Percentiles rank a stretch among this genome's conserved stretches.
phyloP scores from a whole-genome alignment of 2,329 filamentous ascomycete species.

The Xylaria hypoxylon region DNA sequence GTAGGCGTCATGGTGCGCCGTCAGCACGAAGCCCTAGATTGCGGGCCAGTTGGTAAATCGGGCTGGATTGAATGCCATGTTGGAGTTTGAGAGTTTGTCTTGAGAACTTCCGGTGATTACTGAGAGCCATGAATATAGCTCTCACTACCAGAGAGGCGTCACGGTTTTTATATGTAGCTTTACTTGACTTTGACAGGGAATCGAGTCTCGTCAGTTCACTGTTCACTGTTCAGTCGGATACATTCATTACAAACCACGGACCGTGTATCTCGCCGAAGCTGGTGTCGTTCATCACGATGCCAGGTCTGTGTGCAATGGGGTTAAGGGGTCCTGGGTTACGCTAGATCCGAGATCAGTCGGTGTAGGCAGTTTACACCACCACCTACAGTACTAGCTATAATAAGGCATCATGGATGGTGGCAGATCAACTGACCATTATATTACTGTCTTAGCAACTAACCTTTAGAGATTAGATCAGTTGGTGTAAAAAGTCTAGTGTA shows the following conservation, averaged over 20 bases:
- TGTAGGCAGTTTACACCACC: too few relatives aligned
- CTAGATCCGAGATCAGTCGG: too few relatives aligned
- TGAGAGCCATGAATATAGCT: background rate
- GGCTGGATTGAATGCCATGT: slow-evolving; percentile 19
- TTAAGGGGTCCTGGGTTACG: too few relatives aligned
- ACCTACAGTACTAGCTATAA: too few relatives aligned
- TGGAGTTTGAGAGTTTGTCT: background rate
- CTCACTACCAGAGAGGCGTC: background rate
- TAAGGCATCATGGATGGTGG: too few relatives aligned
- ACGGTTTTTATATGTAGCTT: slow-evolving; percentile 14
- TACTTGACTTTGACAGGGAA: background rate
- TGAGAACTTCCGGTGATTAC: background rate
- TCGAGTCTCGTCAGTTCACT: background rate
- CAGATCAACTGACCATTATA: too few relatives aligned
- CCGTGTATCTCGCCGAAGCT: slow-evolving; percentile 10
- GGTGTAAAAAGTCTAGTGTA: too few relatives aligned
- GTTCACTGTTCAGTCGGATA: background rate
- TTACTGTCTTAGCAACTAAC: too few relatives aligned
- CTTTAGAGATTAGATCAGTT: too few relatives aligned
- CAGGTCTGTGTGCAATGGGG: background rate
- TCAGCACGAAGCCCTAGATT: slow-evolving; percentile 37
- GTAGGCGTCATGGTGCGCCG: slow-evolving; percentile 45
- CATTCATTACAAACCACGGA: slow-evolving; percentile 17
- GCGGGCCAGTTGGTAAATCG: slow-evolving; percentile 37
- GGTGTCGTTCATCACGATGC: slow-evolving; percentile 1